Percentiles rank a stretch among this genome's conserved stretches.
Evolutionary conservation across 1,139 yeast species (phyloP).

Genomic region (Candida sanyaensis): DNA sequence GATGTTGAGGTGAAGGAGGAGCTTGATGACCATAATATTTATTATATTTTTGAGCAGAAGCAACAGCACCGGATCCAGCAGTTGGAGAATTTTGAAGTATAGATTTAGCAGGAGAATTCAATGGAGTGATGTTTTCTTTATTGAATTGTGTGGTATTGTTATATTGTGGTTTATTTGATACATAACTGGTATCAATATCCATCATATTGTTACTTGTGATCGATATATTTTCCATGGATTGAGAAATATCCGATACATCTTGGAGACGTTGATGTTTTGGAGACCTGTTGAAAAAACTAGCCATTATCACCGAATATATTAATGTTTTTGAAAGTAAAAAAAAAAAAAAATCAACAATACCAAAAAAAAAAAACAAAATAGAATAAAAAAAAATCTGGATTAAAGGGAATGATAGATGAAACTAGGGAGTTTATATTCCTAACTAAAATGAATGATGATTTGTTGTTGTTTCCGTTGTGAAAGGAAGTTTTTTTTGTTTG

Average conservation of each 20-base stretch:
- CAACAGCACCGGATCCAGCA: neutral
- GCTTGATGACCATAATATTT: conserved; percentile 1
- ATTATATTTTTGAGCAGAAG: conserved; percentile 8
- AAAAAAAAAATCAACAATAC: no score
- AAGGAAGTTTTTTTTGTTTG: neutral
- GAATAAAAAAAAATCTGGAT: no score
- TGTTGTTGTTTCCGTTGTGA: neutral
- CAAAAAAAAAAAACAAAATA: no score
- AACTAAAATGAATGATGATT: neutral
- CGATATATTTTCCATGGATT: conserved; percentile 48
- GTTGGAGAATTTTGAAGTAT: conserved; percentile 37
- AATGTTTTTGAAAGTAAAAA: neutral
- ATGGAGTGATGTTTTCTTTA: conserved; percentile 50
- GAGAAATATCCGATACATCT: conserved; percentile 35
- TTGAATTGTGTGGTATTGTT: conserved; percentile 23
- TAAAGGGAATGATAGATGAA: no score
- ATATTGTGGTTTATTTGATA: conserved; percentile 15
- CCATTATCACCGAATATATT: conserved; percentile 13
- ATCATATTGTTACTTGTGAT: conserved; percentile 38
- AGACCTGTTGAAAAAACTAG: conserved; percentile 25
- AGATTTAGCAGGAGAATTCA: conserved; percentile 42
- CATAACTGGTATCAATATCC: conserved; percentile 42
- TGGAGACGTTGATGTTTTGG: conserved; percentile 21
- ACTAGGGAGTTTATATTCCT: no score
- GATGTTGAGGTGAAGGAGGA: conserved; percentile 8